Evolutionary conservation across 2,329 filamentous ascomycete species (phyloP).

Genomic region (Pyrenophora tritici-repentis): DNA sequence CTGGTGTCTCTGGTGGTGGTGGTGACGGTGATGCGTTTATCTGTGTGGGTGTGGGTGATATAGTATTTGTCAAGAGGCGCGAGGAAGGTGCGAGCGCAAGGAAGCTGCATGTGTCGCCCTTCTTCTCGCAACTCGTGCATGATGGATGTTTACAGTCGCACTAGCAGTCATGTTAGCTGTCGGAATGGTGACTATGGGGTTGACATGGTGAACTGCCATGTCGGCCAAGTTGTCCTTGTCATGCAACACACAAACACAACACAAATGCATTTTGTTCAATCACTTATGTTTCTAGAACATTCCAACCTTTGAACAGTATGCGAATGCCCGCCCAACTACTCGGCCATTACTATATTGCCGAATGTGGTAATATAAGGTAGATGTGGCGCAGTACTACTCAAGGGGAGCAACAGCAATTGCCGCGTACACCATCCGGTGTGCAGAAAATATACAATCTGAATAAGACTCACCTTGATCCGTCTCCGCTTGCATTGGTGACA

Average conservation of each 20-base stretch:
- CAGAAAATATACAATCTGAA: background rate
- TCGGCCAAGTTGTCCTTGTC: too few species aligned
- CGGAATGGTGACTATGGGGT: background rate
- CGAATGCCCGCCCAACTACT: too few species aligned
- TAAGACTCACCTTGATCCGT: constrained; percentile 41
- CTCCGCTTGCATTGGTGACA: constrained; percentile 44
- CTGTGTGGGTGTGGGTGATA: constrained; percentile 12
- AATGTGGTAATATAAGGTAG: background rate
- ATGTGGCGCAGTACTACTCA: background rate
- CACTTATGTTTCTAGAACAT: background rate
- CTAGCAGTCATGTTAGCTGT: constrained; percentile 27
- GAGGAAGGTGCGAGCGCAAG: constrained; percentile 40
- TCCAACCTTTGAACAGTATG: too few species aligned
- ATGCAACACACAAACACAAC: too few species aligned
- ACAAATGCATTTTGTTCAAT: constrained; percentile 32
- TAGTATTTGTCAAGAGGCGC: constrained; percentile 25
- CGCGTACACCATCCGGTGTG: background rate
- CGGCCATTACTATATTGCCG: too few species aligned
- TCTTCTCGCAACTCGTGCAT: constrained; percentile 42
- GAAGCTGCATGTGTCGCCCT: constrained; percentile 41
- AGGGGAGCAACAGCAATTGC: background rate
- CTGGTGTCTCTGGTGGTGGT: constrained; percentile 3
- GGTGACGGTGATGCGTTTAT: constrained; percentile 6
- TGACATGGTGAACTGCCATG: background rate
- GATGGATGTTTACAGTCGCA: constrained; percentile 42